Conservation (phyloP, 1,284 basidiomycete genomes). For the Leccinum subspadiceum region DNA sequence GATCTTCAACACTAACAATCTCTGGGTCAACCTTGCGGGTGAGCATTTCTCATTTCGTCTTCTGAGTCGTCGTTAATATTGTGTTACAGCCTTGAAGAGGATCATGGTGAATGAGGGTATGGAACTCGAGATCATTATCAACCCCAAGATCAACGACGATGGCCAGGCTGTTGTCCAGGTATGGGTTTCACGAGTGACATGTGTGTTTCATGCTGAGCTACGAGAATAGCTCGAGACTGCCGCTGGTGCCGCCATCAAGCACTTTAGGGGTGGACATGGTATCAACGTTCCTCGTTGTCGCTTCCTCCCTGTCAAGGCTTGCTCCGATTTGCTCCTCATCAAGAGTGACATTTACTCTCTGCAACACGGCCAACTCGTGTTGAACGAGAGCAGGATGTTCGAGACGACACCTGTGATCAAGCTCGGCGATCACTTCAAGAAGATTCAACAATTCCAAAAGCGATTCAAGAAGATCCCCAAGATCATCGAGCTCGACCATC, state of each 20-base stretch:
- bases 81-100: slow-evolving; percentile 77
- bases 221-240: slow-evolving; percentile 87
- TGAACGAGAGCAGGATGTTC: slow-evolving; percentile 91
- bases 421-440: slow-evolving; percentile 91
- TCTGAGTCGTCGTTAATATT: slow-evolving; percentile 2
- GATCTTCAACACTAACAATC: slow-evolving; percentile 97
- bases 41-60: slow-evolving; percentile 4
- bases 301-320: slow-evolving; percentile 95
- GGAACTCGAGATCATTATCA: slow-evolving; percentile 93
- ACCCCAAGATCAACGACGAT: slow-evolving; percentile 88
- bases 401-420: slow-evolving; percentile 97
- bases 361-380: slow-evolving; percentile 90
- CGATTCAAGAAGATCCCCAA: slow-evolving; percentile 97
- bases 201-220: slow-evolving; percentile 23
- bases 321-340: slow-evolving; percentile 91
- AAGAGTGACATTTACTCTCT: slow-evolving; percentile 97
- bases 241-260: slow-evolving; percentile 97
- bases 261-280: slow-evolving; percentile 92
- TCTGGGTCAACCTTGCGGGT: slow-evolving; percentile 93
- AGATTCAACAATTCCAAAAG: slow-evolving; percentile 97
- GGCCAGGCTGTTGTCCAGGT: slow-evolving; percentile 83
- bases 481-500: slow-evolving; percentile 92
- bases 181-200: slow-evolving; percentile 2
- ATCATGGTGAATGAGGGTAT: slow-evolving; percentile 91
- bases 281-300: slow-evolving; percentile 97